phyloP scores from a whole-genome alignment of 2,329 filamentous ascomycete genomes.

The Colletotrichum sp. region DNA sequence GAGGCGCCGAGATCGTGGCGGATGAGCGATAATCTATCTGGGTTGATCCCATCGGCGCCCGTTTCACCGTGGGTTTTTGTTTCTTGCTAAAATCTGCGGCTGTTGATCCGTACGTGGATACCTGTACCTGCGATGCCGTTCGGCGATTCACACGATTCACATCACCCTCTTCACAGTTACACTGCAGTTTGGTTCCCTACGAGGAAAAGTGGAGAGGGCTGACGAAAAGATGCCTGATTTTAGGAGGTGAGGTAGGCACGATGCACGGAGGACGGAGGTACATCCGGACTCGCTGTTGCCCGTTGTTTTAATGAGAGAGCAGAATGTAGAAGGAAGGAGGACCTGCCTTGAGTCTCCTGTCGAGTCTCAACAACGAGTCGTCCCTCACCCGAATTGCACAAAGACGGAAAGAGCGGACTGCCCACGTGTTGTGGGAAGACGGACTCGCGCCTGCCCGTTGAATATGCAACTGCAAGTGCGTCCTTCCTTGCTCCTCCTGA shows the following conservation, averaged over 20 bases:
- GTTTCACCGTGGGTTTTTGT: slow-evolving; percentile 12
- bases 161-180: background rate
- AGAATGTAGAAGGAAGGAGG: background rate
- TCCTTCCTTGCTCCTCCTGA: background rate
- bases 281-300: background rate
- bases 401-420: background rate
- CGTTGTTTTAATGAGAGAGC: background rate
- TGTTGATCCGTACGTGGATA: background rate
- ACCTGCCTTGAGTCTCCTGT: background rate
- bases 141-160: background rate
- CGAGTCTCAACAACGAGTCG: background rate
- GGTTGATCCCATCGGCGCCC: background rate
- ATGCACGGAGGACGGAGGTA: background rate
- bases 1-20: background rate
- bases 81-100: background rate
- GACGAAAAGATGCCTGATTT: background rate
- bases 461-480: background rate
- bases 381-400: background rate
- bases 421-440: background rate
- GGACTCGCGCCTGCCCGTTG: background rate
- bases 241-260: background rate
- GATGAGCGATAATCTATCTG: background rate
- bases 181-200: background rate
- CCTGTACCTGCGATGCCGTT: background rate
- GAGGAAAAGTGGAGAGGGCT: slow-evolving; percentile 8